These are phyloP conservation scores for Herpetospermum pedunculosum DNA, from an alignment of 306 rosid genomes.

Conservation along the genomic window DNA sequence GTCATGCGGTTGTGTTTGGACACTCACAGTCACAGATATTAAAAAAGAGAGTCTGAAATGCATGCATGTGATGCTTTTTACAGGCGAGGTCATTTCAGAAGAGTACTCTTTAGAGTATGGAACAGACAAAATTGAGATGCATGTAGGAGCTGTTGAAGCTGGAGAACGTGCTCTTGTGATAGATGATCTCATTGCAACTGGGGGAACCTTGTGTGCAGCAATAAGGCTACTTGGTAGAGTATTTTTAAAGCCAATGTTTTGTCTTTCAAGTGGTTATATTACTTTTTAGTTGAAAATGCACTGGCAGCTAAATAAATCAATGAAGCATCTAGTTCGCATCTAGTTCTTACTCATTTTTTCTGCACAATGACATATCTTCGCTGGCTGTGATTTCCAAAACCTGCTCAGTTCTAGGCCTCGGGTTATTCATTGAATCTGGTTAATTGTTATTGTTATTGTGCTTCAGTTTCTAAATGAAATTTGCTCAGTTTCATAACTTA, in stretches of 20 bases:
- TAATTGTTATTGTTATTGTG: neutral
- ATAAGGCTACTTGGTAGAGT: conserved; percentile 72
- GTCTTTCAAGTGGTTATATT: neutral
- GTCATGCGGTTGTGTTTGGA: too few relatives aligned
- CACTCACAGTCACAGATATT: too few relatives aligned
- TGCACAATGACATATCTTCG: neutral
- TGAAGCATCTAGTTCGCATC: neutral
- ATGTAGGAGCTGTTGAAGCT: conserved; percentile 76
- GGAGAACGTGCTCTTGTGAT: conserved; percentile 91
- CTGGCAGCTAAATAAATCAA: neutral
- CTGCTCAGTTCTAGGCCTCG: neutral
- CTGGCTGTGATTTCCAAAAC: neutral
- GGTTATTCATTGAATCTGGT: neutral
- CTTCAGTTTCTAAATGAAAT: neutral
- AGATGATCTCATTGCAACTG: conserved; percentile 97
- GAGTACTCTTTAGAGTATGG: conserved; percentile 96
- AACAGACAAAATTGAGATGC: conserved; percentile 93
- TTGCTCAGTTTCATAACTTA: neutral
- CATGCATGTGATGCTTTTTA: neutral
- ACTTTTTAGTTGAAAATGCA: neutral
- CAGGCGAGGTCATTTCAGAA: conserved; percentile 94
- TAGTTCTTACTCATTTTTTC: neutral
- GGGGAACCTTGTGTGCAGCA: conserved; percentile 92
- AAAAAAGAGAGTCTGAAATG: too few relatives aligned
- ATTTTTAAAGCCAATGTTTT: neutral